Evolutionary conservation across 1,139 yeast species (phyloP), one percentile per base, ranked within the genome.

Genomic region (Candida tunisiensis): DNA sequence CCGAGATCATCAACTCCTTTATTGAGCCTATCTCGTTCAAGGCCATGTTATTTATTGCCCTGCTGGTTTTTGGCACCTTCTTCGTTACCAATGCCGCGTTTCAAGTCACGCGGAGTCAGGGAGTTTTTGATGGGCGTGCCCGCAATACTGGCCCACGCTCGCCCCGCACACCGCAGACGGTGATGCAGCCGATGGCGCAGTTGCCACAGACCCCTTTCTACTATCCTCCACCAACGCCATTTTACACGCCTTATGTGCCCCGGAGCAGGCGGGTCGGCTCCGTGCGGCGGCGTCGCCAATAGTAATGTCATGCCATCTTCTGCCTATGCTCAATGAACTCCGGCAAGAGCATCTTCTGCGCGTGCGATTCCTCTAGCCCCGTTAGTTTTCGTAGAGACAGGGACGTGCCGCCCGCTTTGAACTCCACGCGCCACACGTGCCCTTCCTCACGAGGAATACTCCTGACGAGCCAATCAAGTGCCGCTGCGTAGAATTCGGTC

Each of bases 401-500:
- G 25, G 59, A 55, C 29, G 55, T 54, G 19, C 51, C 43, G 5
- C 40, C 31, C 1, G 60, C 55, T 29, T 57, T 59, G 33, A 52
- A 65, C 12, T 43, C 52, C 23, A 71, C 40, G 24, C 55, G 51
- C 49, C 63, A 70, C 28, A 51, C 60, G 3, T 53, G 37, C 21
- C 57, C 62, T 10, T 65, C 71, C 9, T 58, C 51, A 15, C 78
- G 74, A n/a, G n/a, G n/a, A 13, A 82, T 55, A 16, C 55, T 58
- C 15, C 59, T 60, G 27, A 56, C 53, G 12, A 83, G 47, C 93
- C 94, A 85, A 31, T 77, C 82, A 28, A 82, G 57, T 19, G 74
- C 66, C 0, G 91, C 85, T 5, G 85, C 88, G 47, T 80, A 80
- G 69, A 91, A 83, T 42, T 74, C 77, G 32, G 83, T 60, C 3